These are phyloP conservation scores for Botrytis pseudocinerea DNA, from an alignment of 2,329 filamentous ascomycete genomes.

Conservation along the genomic window DNA sequence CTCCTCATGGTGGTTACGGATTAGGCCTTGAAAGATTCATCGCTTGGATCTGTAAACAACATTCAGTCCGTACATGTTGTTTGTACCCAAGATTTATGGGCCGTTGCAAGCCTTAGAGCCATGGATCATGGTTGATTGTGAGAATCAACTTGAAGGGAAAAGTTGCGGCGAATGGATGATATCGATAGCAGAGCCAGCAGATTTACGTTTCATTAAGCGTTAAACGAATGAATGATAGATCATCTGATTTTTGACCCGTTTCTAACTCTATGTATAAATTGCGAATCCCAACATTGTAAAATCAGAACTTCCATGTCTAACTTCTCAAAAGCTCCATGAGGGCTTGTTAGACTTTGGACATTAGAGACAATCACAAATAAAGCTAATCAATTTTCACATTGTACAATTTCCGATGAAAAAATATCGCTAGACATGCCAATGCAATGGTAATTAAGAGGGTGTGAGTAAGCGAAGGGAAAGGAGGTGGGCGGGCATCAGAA, in stretches of 20 bases:
- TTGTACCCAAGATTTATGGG: slow-evolving; percentile 81
- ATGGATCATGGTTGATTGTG: neutral
- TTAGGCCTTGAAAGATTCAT: slow-evolving; percentile 81
- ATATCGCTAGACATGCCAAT: neutral
- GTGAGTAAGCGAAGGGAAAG: neutral
- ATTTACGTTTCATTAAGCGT: neutral
- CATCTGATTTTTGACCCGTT: neutral
- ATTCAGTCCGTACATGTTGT: slow-evolving; percentile 66
- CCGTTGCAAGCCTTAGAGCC: slow-evolving; percentile 68
- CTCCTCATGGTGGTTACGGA: slow-evolving; percentile 79
- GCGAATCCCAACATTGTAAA: neutral
- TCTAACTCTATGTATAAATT: neutral
- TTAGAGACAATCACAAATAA: neutral
- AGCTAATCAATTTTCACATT: neutral
- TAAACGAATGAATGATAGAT: neutral
- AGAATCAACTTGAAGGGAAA: neutral
- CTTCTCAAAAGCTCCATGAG: neutral
- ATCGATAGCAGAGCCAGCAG: neutral
- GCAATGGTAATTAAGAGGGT: neutral
- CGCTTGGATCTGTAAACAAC: slow-evolving; percentile 64
- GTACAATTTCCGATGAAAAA: accelerated
- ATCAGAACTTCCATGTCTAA: neutral
- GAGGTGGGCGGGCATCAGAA: neutral
- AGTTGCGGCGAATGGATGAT: neutral
- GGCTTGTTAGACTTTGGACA: neutral